A percentile compares a stretch with the other conserved stretches of the same genome.
phyloP scores from a whole-genome alignment of 192 early-diverging fungal genomes.

The Glomus cerebriforme region DNA sequence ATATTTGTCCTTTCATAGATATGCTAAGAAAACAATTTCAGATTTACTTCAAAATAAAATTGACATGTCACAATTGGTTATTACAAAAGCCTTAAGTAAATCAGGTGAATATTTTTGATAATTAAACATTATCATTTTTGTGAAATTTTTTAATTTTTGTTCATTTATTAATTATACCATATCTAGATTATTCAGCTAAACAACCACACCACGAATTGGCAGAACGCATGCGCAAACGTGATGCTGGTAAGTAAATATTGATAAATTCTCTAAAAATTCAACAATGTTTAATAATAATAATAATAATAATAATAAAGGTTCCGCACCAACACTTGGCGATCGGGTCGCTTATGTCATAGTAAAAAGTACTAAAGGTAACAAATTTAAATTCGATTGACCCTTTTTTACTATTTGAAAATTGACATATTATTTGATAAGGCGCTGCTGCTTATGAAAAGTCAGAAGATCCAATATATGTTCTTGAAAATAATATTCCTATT shows the following conservation, averaged over 20 bases:
- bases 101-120: slow-evolving; percentile 50
- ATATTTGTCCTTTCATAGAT: slow-evolving; percentile 47
- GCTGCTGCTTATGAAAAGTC: slow-evolving; percentile 95
- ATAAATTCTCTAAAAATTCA: neutral
- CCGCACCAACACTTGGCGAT: slow-evolving; percentile 93
- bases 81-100: slow-evolving; percentile 94
- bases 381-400: neutral
- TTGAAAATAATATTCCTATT: slow-evolving; percentile 97
- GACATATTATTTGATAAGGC: slow-evolving; percentile 35
- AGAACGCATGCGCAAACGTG: slow-evolving; percentile 92
- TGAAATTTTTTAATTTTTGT: neutral
- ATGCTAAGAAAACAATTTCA: slow-evolving; percentile 84
- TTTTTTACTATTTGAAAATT: neutral
- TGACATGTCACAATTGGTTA: slow-evolving; percentile 94
- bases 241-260: slow-evolving; percentile 59
- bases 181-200: slow-evolving; percentile 87
- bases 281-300: neutral
- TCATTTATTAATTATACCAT: neutral
- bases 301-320: slow-evolving; percentile 48
- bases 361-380: slow-evolving; percentile 69
- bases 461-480: slow-evolving; percentile 97
- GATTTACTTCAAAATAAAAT: slow-evolving; percentile 97
- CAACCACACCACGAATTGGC: slow-evolving; percentile 98
- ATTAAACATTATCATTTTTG: too few species aligned
- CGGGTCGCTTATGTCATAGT: slow-evolving; percentile 97